Conservation (phyloP, 129 eudicot species). For the Flaveria ramosissima region DNA sequence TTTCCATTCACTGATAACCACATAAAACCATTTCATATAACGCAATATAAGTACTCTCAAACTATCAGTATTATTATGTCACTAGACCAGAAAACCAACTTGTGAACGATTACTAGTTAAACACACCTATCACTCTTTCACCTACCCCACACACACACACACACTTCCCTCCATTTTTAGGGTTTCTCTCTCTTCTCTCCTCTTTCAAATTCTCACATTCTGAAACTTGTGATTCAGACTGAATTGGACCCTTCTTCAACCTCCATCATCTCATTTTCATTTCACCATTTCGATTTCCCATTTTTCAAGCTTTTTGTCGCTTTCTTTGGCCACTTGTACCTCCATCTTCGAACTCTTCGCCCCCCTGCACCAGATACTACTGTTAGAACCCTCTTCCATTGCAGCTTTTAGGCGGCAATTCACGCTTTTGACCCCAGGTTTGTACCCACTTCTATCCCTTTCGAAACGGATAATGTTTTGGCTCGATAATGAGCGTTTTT, state of each 20-base stretch:
- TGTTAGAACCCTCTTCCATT: not conserved
- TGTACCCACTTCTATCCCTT: conserved; percentile 6
- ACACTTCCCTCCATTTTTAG: conserved; percentile 33
- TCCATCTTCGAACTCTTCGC: conserved; percentile 26
- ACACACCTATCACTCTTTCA: conserved; percentile 40
- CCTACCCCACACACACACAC: conserved; percentile 37
- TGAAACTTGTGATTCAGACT: conserved; percentile 4
- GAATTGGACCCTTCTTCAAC: conserved; percentile 13
- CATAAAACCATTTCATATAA: too few relatives aligned
- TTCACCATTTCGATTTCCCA: conserved; percentile 2
- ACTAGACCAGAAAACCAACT: too few relatives aligned
- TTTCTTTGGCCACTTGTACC: conserved; percentile 9
- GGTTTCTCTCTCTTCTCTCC: conserved; percentile 26
- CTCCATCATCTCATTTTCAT: not conserved
- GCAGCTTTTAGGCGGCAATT: conserved; percentile 28
- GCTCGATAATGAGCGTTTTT: not conserved
- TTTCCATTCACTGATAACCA: too few relatives aligned
- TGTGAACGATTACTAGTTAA: not conserved
- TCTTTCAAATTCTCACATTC: conserved; percentile 22
- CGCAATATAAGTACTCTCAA: too few relatives aligned
- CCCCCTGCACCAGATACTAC: not conserved
- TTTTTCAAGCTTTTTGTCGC: conserved; percentile 24
- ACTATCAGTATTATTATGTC: too few relatives aligned
- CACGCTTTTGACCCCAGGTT: conserved; percentile 33
- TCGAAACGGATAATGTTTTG: not conserved